Percentiles rank a stretch among this genome's conserved stretches.
Evolutionary conservation across 2,329 filamentous ascomycete species (phyloP).

Genomic region (Aspergillus clavatus): DNA sequence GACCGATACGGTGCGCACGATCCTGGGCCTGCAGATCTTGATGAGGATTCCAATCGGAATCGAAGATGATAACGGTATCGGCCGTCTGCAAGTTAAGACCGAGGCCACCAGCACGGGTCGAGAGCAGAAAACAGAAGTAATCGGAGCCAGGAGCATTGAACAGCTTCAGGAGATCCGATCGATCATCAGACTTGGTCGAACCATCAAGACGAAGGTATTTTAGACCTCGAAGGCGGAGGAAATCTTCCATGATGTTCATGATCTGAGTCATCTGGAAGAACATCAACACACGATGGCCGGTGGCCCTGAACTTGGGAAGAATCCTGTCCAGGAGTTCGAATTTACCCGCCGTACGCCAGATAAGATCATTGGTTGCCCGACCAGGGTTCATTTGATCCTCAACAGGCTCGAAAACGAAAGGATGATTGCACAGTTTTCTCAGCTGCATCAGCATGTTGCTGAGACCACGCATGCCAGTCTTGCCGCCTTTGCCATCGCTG

Average conservation of each 20-base stretch:
- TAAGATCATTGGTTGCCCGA: conserved; percentile 80
- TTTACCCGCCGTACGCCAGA: conserved; percentile 95
- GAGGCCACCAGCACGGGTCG: conserved; percentile 94
- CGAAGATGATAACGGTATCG: conserved; percentile 98
- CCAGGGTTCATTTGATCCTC: conserved; percentile 96
- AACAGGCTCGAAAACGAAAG: conserved; percentile 96
- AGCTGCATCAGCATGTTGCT: conserved; percentile 99
- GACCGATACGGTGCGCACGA: conserved; percentile 98
- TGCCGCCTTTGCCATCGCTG: conserved; percentile 90
- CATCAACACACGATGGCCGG: conserved; percentile 93
- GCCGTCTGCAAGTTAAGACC: conserved; percentile 96
- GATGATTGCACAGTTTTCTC: conserved; percentile 97
- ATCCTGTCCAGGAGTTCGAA: conserved; percentile 93
- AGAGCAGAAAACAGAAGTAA: conserved; percentile 98
- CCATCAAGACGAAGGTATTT: conserved; percentile 90
- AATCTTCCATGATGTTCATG: conserved; percentile 99
- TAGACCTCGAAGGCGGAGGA: conserved; percentile 75
- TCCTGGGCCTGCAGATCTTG: conserved; percentile 99
- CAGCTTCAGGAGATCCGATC: conserved; percentile 78
- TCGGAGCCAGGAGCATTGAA: conserved; percentile 89
- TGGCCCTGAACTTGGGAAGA: conserved; percentile 85
- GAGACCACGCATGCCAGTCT: conserved; percentile 85
- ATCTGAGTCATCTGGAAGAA: conserved; percentile 99
- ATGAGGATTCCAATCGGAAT: conserved; percentile 99
- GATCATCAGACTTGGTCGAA: conserved; percentile 95